These are phyloP conservation scores for Vanrija humicola DNA, from an alignment of 1,284 basidiomycete genomes.

Conservation along the genomic window DNA sequence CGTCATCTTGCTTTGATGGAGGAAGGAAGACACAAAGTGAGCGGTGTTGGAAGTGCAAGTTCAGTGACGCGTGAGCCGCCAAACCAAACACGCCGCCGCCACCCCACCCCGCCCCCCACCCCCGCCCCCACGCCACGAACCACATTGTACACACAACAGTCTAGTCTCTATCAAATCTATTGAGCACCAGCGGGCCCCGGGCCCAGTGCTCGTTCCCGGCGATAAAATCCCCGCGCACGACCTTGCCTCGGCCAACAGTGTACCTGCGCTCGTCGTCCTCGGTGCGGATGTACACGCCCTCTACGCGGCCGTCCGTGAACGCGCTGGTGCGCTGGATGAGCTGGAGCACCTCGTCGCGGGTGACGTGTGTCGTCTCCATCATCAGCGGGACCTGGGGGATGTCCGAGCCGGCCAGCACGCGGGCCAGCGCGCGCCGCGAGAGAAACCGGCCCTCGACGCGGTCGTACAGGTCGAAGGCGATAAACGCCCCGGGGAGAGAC, in stretches of 20 bases:
- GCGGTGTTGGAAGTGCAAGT: too few species aligned
- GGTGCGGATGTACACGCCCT: slow-evolving; percentile 60
- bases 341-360: slow-evolving; percentile 48
- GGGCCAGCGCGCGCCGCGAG: slow-evolving; percentile 35
- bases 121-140: too few species aligned
- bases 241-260: slow-evolving; percentile 55
- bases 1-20: too few species aligned
- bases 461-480: slow-evolving; percentile 58
- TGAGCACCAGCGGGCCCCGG: slow-evolving; percentile 51
- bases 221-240: slow-evolving; percentile 62
- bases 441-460: slow-evolving; percentile 52
- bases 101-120: too few species aligned
- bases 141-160: too few species aligned
- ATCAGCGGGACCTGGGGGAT: slow-evolving; percentile 54
- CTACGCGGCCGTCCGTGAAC: slow-evolving; percentile 56
- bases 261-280: slow-evolving; percentile 47
- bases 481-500: slow-evolving; percentile 55
- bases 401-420: slow-evolving; percentile 45
- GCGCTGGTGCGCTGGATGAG: slow-evolving; percentile 53
- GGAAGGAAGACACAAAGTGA: too few species aligned
- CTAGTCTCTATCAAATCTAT: slow-evolving; percentile 32
- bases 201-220: slow-evolving; percentile 64
- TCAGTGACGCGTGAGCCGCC: too few species aligned
- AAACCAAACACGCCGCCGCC: too few species aligned
- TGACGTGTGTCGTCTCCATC: slow-evolving; percentile 48